Evolutionary conservation across 495 filamentous ascomycete species (phyloP), one percentile per base, ranked within the genome.

Genomic region (Hypoxylon fuscum): DNA sequence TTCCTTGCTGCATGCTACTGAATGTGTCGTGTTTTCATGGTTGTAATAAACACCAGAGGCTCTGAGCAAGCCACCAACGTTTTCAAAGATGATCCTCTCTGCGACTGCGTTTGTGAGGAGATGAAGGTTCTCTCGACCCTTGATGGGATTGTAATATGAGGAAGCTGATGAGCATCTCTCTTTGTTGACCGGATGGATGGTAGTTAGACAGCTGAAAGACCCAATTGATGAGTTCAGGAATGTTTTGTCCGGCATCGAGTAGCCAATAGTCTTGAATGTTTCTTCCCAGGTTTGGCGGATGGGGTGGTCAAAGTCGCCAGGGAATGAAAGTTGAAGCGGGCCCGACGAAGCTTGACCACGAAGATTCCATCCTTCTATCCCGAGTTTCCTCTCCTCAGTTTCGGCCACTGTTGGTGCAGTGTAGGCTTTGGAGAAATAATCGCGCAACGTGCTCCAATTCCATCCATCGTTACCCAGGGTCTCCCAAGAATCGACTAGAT

Each of bases 1-100:
- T 22, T 86, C 83, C 42, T 80, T 76, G 4, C 60, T 68, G 31
- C 31, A 34, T 38, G 12, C 35, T 15, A 38, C 11, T 38, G 35
- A 38, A 14, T 15, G 11, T 14, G 35, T 34, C 31, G 31, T 34
- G n/a, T 34, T 34, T 34, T 34, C 31, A 34, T 34, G 10, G 4
- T 3, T 3, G 31, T 34, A 34, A 34, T 34, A 34, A 34, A 38
- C 35, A 15, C 35, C 35, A 38, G 35, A 15, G 35, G 35, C 35
- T 15, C 35, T 14, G 7, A 38, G 35, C n/a, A 15, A 38, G 35
- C 35, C 35, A 15, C n/a, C 35, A 7, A 15, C 35, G 12, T 38
- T 14, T 38, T 15, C 12, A 38, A 38, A 38, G 11, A 38, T 3
- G 35, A 38, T 38, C 35, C 7, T 38, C n/a, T 38, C 35, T 14